Base-by-base conservation (phyloP, 179 eudicot species). In the Nepenthes alata region DNA sequence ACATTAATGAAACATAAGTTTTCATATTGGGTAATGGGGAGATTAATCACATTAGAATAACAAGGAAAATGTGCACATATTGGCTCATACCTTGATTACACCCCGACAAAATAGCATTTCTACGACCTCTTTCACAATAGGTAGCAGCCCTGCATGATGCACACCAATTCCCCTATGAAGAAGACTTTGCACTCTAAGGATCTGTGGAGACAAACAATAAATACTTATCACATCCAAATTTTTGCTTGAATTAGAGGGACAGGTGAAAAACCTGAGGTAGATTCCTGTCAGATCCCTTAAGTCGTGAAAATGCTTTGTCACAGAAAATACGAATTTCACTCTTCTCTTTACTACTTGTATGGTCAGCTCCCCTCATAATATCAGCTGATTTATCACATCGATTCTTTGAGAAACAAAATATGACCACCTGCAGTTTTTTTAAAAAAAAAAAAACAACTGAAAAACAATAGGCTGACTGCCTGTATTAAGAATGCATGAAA, bases 21-120 rank as follows among this genome's bases (percentile, higher is more conserved):
- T 0, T 12, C 11, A 10, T 1, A 49, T 9, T 12, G n/a, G 14
- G 11, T 4, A 5, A 44, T 4, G n/a, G 53, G 11, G 53, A 49
- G 53, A 10, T 49, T 12, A 14, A 14, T 10, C n/a, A 3, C 53
- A 3, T 6, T 49, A 49, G n/a, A 12, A 14, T 15, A 25, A 13
- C 34, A 52, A 0, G 34, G 16, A n/a, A n/a, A 5, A n/a, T 7
- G 6, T 41, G 45, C 11, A 67, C 0, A 15, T 14, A 52, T 2
- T 48, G 3, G 57, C 39, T 60, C 53, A 52, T 61, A 87, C 98
- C 98, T 93, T 93, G 74, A 93, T 80, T 68, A 93, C 88, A 65
- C 98, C 98, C 61, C 98, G 95, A 67, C 98, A 93, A 69, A 93
- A 93, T 63, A 93, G 95, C 98, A 93, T 89, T 76, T 93, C 98